Percentiles rank a stretch among this genome's conserved stretches.
phyloP scores from a whole-genome alignment of 129 eudicot genomes.

The Lonicera japonica region DNA sequence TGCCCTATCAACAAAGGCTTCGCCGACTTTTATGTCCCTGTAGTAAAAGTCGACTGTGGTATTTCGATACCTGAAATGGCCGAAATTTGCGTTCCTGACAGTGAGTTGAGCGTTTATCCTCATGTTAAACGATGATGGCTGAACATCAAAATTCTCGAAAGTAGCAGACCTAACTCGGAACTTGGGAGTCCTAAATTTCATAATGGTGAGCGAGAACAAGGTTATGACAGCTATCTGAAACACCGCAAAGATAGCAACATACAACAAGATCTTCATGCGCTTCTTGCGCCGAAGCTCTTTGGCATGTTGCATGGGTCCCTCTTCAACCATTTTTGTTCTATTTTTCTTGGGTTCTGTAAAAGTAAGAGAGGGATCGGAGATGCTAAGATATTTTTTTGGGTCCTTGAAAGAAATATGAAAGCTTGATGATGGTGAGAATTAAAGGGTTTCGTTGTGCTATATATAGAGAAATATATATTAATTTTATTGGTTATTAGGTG shows the following conservation, averaged over 20 bases:
- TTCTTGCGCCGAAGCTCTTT: not conserved
- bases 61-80: conserved; percentile 12
- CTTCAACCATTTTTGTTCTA: not conserved
- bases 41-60: conserved; percentile 4
- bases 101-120: conserved; percentile 6
- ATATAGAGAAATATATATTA: too few relatives aligned
- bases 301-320: not conserved
- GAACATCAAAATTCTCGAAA: not conserved
- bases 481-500: too few relatives aligned
- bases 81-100: conserved; percentile 19
- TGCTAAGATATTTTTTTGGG: too few relatives aligned
- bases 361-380: too few relatives aligned
- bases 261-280: conserved; percentile 1
- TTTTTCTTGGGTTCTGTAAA: too few relatives aligned
- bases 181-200: conserved; percentile 14
- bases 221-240: conserved; percentile 4
- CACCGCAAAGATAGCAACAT: conserved; percentile 4
- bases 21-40: not conserved
- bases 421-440: too few relatives aligned
- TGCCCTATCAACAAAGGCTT: not conserved
- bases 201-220: conserved; percentile 6
- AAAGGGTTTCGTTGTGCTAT: too few relatives aligned
- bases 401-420: too few relatives aligned
- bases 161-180: conserved; percentile 12
- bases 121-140: not conserved